phyloP scores from a whole-genome alignment of 148 eudicot genomes.

The Amaranthus hypochondriacus region DNA sequence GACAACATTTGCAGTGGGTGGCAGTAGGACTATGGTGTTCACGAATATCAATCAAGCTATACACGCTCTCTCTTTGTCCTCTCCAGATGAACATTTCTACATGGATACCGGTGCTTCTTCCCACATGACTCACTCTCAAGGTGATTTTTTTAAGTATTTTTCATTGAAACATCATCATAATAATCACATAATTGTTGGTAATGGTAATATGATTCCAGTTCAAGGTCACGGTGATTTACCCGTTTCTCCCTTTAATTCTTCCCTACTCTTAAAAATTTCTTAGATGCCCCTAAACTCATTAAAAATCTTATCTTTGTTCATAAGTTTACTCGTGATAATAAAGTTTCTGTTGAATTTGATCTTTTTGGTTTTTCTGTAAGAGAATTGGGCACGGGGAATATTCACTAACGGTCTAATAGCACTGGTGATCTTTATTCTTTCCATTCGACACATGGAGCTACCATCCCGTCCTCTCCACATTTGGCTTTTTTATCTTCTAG shows the following conservation, averaged over 20 bases:
- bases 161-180: background rate
- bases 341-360: too few species aligned
- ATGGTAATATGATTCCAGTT: background rate
- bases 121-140: background rate
- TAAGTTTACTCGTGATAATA: too few species aligned
- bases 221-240: background rate
- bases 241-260: background rate
- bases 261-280: background rate
- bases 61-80: background rate
- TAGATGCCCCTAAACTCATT: background rate
- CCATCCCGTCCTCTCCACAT: too few species aligned
- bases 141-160: background rate
- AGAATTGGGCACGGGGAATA: background rate
- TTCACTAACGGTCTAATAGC: background rate
- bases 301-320: background rate
- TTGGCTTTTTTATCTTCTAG: too few species aligned
- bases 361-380: background rate
- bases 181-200: background rate
- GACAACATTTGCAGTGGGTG: too few species aligned
- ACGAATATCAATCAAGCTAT: background rate
- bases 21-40: too few species aligned
- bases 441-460: too few species aligned
- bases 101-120: background rate
- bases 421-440: too few species aligned
- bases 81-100: background rate